These are phyloP conservation scores for Suillus americanus DNA, from an alignment of 768 basidiomycete species.

Conservation along the genomic window DNA sequence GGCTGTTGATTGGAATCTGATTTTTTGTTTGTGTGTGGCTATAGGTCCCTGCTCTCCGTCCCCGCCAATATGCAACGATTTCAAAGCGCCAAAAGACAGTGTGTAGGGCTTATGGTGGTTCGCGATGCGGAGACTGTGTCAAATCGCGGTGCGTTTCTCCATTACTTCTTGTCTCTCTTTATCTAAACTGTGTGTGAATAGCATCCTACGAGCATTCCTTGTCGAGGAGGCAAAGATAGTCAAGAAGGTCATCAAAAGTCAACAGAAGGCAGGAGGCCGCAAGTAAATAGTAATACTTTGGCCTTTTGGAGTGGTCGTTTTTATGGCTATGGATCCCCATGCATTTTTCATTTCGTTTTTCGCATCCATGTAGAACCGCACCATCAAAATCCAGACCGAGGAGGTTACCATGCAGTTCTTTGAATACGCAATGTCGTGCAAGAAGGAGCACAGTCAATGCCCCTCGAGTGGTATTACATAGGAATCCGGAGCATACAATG, in stretches of 20 bases:
- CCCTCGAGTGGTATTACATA: background rate
- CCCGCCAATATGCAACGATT: constrained; percentile 92
- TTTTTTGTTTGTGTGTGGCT: background rate
- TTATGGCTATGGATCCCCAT: constrained; percentile 13
- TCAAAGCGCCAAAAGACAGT: constrained; percentile 99
- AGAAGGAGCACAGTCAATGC: background rate
- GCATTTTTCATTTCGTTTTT: constrained; percentile 13
- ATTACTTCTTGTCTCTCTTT: background rate
- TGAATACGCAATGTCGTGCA: background rate
- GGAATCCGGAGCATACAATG: background rate
- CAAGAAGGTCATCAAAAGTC: constrained; percentile 98
- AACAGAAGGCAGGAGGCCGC: constrained; percentile 41
- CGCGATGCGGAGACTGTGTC: constrained; percentile 93
- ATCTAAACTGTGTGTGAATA: constrained; percentile 28
- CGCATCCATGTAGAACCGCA: constrained; percentile 23
- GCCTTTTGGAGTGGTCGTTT: constrained; percentile 4
- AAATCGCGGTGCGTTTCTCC: constrained; percentile 75
- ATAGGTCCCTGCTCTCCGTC: constrained; percentile 93
- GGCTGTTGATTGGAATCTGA: constrained; percentile 5
- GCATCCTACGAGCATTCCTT: constrained; percentile 97
- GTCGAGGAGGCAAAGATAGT: constrained; percentile 99
- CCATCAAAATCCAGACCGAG: constrained; percentile 13
- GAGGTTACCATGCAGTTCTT: constrained; percentile 9
- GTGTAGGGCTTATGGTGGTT: constrained; percentile 94
- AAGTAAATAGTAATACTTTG: constrained; percentile 20